A percentile compares a stretch with the other conserved stretches of the same genome.
These are phyloP conservation scores for Nemania serpens DNA, from an alignment of 2,329 filamentous ascomycete species.

Conservation along the genomic window DNA sequence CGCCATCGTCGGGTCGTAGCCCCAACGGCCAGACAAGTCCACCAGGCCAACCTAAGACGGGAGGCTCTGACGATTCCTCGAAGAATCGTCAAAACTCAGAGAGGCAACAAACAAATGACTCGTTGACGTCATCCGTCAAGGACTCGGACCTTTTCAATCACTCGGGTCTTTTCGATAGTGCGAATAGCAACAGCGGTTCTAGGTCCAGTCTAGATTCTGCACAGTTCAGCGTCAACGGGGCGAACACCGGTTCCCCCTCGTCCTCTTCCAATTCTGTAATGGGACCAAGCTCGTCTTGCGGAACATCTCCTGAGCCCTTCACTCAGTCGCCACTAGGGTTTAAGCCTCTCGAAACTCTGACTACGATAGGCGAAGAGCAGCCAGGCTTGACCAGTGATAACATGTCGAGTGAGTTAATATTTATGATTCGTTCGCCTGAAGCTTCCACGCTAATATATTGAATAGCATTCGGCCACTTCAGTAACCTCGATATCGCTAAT, in stretches of 20 bases:
- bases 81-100: constrained; percentile 46
- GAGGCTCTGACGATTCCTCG: constrained; percentile 41
- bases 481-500: constrained; percentile 56
- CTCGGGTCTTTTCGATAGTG: constrained; percentile 60
- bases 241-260: constrained; percentile 67
- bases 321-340: constrained; percentile 71
- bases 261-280: constrained; percentile 64
- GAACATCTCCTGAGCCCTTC: constrained; percentile 77
- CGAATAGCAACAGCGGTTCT: constrained; percentile 51
- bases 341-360: constrained; percentile 66
- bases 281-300: constrained; percentile 68
- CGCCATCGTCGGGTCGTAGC: constrained; percentile 37
- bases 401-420: constrained; percentile 50
- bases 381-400: constrained; percentile 47
- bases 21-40: constrained; percentile 44
- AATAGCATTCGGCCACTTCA: constrained; percentile 45
- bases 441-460: background rate
- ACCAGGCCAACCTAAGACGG: constrained; percentile 40
- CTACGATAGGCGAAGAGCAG: constrained; percentile 70
- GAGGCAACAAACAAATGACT: constrained; percentile 49
- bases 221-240: constrained; percentile 52
- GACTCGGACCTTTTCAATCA: constrained; percentile 39
- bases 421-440: constrained; percentile 31
- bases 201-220: constrained; percentile 57
- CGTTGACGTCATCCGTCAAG: constrained; percentile 51